Conservation (phyloP, 805 yeast species). For the Hanseniaspora lindneri region DNA sequence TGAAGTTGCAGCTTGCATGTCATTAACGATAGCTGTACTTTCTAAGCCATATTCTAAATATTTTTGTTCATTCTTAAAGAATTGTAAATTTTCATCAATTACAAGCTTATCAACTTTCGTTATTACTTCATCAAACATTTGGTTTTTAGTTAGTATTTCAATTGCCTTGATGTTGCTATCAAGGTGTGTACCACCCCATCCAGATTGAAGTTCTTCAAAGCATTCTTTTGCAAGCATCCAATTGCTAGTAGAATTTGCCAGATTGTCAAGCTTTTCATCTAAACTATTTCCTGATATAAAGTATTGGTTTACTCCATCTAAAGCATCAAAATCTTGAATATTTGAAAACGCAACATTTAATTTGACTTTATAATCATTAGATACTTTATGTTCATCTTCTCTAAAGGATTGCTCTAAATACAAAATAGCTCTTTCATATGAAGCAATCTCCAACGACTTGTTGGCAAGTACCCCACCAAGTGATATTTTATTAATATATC, state of each 20-base stretch:
- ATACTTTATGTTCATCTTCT: constrained; percentile 19
- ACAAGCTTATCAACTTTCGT: not conserved
- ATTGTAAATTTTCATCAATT: not conserved
- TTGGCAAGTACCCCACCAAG: constrained; percentile 53
- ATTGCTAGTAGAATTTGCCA: constrained; percentile 63
- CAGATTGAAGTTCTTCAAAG: constrained; percentile 42
- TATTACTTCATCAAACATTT: constrained; percentile 4
- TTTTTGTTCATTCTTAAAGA: not conserved
- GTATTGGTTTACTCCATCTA: constrained; percentile 70
- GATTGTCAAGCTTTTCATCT: constrained; percentile 64
- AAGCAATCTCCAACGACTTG: constrained; percentile 69
- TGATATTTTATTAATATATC: constrained; percentile 47
- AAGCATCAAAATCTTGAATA: constrained; percentile 78
- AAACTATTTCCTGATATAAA: constrained; percentile 52
- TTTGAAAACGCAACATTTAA: constrained; percentile 75
- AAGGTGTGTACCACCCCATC: constrained; percentile 29
- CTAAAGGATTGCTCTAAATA: constrained; percentile 70
- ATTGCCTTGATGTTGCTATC: constrained; percentile 20
- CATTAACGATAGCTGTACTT: constrained; percentile 59
- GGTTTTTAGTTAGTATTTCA: constrained; percentile 4
- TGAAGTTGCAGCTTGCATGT: constrained; percentile 35
- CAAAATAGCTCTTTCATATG: constrained; percentile 77
- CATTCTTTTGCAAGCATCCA: constrained; percentile 85
- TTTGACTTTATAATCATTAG: constrained; percentile 27
- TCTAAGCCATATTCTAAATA: constrained; percentile 45